Percentiles rank a stretch among this genome's conserved stretches.
These are phyloP conservation scores for Thermothelomyces thermophilus DNA, from an alignment of 2,329 filamentous ascomycete species.

Conservation along the genomic window DNA sequence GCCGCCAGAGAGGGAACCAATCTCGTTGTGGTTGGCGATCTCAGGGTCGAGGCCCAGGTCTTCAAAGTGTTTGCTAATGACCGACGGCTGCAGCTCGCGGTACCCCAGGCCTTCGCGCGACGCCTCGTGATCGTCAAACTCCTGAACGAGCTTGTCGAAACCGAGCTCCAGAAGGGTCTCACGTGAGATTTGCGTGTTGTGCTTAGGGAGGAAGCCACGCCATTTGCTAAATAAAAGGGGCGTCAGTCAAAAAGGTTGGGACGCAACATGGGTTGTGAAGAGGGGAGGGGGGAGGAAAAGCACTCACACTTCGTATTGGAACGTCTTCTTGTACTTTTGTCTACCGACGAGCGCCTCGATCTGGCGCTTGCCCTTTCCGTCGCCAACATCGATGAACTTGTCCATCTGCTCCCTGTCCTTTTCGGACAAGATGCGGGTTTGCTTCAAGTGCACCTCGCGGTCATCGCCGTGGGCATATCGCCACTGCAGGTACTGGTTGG, in stretches of 20 bases:
- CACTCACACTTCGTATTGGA: conserved; percentile 89
- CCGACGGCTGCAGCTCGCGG: conserved; percentile 83
- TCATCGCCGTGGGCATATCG: conserved; percentile 96
- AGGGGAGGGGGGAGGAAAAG: not conserved
- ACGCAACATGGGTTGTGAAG: too few relatives aligned
- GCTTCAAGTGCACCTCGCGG: conserved; percentile 94
- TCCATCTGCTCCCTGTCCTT: conserved; percentile 88
- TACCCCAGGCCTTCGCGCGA: conserved; percentile 98
- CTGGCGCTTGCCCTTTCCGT: conserved; percentile 70
- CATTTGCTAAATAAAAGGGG: conserved; percentile 76
- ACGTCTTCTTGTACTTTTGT: conserved; percentile 98
- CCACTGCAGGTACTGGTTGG: conserved; percentile 98
- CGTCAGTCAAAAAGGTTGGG: too few relatives aligned
- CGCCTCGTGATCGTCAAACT: conserved; percentile 97
- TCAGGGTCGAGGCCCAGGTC: conserved; percentile 94
- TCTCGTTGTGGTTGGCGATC: conserved; percentile 98
- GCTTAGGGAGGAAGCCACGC: conserved; percentile 79
- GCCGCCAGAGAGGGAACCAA: conserved; percentile 88
- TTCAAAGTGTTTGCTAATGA: conserved; percentile 97
- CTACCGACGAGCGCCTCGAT: conserved; percentile 89
- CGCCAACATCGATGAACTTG: conserved; percentile 75
- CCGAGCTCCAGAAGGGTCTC: conserved; percentile 83
- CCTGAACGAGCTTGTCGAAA: conserved; percentile 89
- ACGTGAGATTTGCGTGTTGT: conserved; percentile 87
- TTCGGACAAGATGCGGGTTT: conserved; percentile 81